Percentiles rank a stretch among this genome's conserved stretches.
These are phyloP conservation scores for Sugiyamaella floridensis DNA, from an alignment of 805 yeast genomes.

Conservation along the genomic window DNA sequence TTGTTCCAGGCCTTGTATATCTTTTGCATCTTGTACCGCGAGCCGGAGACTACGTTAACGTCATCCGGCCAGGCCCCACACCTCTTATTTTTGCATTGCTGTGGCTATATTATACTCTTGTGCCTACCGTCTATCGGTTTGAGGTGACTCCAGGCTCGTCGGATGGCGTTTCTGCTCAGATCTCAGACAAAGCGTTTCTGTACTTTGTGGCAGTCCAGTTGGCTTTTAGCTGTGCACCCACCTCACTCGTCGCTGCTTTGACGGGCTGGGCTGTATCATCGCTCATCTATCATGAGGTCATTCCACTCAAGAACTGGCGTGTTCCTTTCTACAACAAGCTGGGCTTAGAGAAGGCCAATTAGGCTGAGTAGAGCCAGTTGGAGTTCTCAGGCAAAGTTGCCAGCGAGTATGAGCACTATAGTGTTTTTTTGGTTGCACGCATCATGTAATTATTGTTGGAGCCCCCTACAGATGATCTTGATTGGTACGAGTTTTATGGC, in stretches of 20 bases:
- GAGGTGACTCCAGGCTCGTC: conserved; percentile 23
- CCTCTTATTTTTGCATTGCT: conserved; percentile 31
- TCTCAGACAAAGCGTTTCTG: conserved; percentile 34
- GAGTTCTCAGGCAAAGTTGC: too few species aligned
- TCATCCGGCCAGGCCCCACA: conserved; percentile 33
- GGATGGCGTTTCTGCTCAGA: conserved; percentile 12
- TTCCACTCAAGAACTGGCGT: conserved; percentile 38
- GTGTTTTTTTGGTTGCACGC: too few species aligned
- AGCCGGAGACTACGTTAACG: conserved; percentile 5
- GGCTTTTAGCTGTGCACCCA: conserved; percentile 28
- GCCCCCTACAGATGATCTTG: too few species aligned
- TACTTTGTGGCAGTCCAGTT: conserved; percentile 32
- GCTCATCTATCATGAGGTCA: conserved; percentile 30
- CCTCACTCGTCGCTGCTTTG: conserved; percentile 25
- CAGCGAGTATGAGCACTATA: too few species aligned
- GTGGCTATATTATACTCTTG: conserved; percentile 32
- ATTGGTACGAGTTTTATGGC: too few species aligned
- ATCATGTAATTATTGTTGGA: too few species aligned
- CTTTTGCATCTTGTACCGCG: conserved; percentile 15
- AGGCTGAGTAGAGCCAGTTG: too few species aligned
- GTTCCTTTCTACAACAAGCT: conserved; percentile 24
- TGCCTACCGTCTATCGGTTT: conserved; percentile 38
- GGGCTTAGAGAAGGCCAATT: neutral
- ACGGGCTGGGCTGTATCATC: conserved; percentile 36
- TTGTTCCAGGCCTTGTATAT: conserved; percentile 19